Conservation (phyloP, 768 basidiomycete species). For the Suillus subalutaceus region DNA sequence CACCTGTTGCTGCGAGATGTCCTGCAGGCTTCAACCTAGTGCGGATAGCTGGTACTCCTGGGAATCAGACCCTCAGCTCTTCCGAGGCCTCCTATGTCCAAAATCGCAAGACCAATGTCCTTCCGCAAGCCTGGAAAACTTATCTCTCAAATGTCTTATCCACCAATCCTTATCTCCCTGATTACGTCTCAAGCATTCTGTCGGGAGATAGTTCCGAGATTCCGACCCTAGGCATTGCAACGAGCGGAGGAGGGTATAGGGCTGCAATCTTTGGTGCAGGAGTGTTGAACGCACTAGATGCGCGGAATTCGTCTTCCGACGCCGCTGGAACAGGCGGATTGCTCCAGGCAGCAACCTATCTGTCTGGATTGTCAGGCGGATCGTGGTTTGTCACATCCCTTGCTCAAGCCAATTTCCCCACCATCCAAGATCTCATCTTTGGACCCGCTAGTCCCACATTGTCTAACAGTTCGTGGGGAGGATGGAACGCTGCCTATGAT, state of each 20-base stretch:
- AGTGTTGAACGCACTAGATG: constrained; percentile 52
- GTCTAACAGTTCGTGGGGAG: constrained; percentile 30
- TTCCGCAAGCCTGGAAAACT: constrained; percentile 41
- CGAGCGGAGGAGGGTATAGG: constrained; percentile 59
- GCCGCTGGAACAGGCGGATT: constrained; percentile 50
- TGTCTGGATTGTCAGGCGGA: constrained; percentile 53
- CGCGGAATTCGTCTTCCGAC: constrained; percentile 45
- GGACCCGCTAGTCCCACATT: constrained; percentile 27
- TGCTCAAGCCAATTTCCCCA: constrained; percentile 43
- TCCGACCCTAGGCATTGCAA: constrained; percentile 50
- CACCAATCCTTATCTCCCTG: constrained; percentile 32
- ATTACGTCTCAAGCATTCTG: constrained; percentile 38
- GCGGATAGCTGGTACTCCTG: constrained; percentile 28
- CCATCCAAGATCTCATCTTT: constrained; percentile 41
- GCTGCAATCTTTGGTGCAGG: constrained; percentile 60
- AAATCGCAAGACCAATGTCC: constrained; percentile 34
- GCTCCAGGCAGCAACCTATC: constrained; percentile 54
- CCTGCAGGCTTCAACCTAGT: constrained; percentile 30
- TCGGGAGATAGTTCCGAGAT: constrained; percentile 20
- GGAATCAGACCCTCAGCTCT: constrained; percentile 37
- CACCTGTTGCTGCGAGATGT: constrained; percentile 23
- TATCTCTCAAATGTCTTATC: constrained; percentile 43
- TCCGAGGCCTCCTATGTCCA: constrained; percentile 41
- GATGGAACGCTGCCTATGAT: constrained; percentile 35
- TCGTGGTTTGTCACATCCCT: constrained; percentile 44